Conservation (phyloP, 1,284 basidiomycete genomes). For the Moniliophthora roreri region DNA sequence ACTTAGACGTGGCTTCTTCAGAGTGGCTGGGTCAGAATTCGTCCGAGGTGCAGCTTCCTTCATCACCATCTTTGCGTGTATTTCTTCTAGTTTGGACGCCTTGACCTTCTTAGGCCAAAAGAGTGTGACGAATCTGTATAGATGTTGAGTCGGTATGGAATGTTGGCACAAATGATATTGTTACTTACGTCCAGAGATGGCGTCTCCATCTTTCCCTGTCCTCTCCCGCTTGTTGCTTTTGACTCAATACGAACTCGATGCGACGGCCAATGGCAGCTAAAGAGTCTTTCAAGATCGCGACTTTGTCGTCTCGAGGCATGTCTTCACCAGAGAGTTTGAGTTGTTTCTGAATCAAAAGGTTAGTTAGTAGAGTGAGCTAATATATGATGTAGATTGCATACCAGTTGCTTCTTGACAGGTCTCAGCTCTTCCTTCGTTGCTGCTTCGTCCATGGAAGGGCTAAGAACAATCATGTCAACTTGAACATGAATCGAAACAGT, state of each 20-base stretch:
- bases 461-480: slow-evolving; percentile 26
- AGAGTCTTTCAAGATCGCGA: slow-evolving; percentile 94
- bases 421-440: slow-evolving; percentile 94
- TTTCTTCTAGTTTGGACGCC: slow-evolving; percentile 87
- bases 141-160: slow-evolving; percentile 17
- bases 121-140: slow-evolving; percentile 85
- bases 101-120: slow-evolving; percentile 99
- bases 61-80: slow-evolving; percentile 91
- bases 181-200: slow-evolving; percentile 92
- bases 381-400: slow-evolving; percentile 36
- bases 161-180: slow-evolving; percentile 2
- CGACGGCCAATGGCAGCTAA: slow-evolving; percentile 91
- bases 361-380: not conserved
- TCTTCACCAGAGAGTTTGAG: slow-evolving; percentile 91
- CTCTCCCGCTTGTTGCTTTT: slow-evolving; percentile 76
- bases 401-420: slow-evolving; percentile 96
- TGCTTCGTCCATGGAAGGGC: slow-evolving; percentile 95
- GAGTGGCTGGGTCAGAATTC: slow-evolving; percentile 37
- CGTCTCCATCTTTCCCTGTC: slow-evolving; percentile 86
- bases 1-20: slow-evolving; percentile 55
- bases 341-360: slow-evolving; percentile 78
- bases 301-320: slow-evolving; percentile 92
- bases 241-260: slow-evolving; percentile 82
- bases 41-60: slow-evolving; percentile 65
- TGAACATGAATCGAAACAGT: not conserved